phyloP scores from a whole-genome alignment of 148 eudicot genomes.

The Silene uniflora region DNA sequence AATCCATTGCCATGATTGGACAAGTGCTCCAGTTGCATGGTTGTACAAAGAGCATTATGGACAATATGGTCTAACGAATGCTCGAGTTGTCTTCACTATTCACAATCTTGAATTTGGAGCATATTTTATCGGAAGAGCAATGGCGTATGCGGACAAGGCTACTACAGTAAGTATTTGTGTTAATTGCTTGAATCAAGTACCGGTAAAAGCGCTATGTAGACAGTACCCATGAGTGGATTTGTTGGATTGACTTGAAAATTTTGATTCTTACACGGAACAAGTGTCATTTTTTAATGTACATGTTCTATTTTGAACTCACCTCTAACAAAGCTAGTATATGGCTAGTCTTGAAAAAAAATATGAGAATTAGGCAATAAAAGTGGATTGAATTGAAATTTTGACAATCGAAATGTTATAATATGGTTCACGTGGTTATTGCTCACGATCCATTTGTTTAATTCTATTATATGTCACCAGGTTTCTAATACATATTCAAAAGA shows the following conservation, averaged over 20 bases:
- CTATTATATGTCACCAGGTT: slow-evolving; percentile 44
- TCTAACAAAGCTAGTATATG: background rate
- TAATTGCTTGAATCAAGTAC: background rate
- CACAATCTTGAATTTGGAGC: slow-evolving; percentile 98
- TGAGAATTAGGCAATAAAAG: background rate
- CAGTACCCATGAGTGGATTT: background rate
- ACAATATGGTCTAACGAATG: slow-evolving; percentile 83
- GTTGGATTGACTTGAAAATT: background rate
- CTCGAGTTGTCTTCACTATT: slow-evolving; percentile 91
- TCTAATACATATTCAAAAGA: slow-evolving; percentile 85
- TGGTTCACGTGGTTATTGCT: slow-evolving; percentile 1
- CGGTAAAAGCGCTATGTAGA: background rate
- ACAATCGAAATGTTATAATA: background rate
- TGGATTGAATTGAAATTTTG: background rate
- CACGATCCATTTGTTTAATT: background rate
- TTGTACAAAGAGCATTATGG: slow-evolving; percentile 80
- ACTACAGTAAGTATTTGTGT: slow-evolving; percentile 61
- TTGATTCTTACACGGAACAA: background rate
- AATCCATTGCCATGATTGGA: slow-evolving; percentile 99
- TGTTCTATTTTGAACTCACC: background rate
- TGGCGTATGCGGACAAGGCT: slow-evolving; percentile 74
- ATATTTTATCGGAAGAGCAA: slow-evolving; percentile 59
- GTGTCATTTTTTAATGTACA: background rate
- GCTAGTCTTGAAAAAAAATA: background rate
- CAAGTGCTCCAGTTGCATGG: slow-evolving; percentile 99